Evolutionary conservation across 805 yeast species (phyloP), one percentile per base, ranked within the genome.

Genomic region (Candida bentonensis): DNA sequence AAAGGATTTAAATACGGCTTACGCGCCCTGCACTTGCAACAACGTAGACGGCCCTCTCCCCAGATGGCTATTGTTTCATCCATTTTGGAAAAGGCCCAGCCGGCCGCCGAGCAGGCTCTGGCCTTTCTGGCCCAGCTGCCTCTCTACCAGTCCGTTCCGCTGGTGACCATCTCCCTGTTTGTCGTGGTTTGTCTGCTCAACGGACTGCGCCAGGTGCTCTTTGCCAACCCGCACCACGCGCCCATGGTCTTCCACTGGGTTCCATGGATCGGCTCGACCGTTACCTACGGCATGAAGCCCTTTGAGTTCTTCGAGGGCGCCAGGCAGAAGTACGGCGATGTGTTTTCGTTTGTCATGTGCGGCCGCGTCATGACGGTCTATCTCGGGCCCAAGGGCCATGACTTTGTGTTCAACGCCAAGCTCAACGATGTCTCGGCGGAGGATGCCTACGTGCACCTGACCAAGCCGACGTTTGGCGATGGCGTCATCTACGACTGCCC

Each of bases 401-500:
- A 92, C 62, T 88, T 92, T 60, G 86, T 89, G 40, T 77, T 92
- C 54, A 92, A 92, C 64, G 85, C 95, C 39, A 88, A 84, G 65
- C 70, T 82, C 44, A 75, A 79, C 23, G 95, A 86, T 55, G 97
- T 88, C 21, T 79, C 87, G 42, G 98, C 98, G 41, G 97, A 92
- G 62, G 96, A 83, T 42, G 97, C 96, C 33, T 92, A 92, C 68
- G 73, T 80, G 49, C 96, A 88, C 61, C 73, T 92, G 64, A 92
- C 98, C n/a, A 89, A 97, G n/a, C 98, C 98, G 13, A 96, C 87
- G 15, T 92, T 92, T 54, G 98, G 98, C 55, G 78, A 87, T 58
- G 98, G 97, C 57, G 98, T 92, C 44, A 83, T 92, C 44, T 92
- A 92, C 62, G 98, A 92, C 67, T 89, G 96, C 66, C 86, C 98